Conservation (phyloP, 192 early-diverging fungal species). For the Coemansia sp. region DNA sequence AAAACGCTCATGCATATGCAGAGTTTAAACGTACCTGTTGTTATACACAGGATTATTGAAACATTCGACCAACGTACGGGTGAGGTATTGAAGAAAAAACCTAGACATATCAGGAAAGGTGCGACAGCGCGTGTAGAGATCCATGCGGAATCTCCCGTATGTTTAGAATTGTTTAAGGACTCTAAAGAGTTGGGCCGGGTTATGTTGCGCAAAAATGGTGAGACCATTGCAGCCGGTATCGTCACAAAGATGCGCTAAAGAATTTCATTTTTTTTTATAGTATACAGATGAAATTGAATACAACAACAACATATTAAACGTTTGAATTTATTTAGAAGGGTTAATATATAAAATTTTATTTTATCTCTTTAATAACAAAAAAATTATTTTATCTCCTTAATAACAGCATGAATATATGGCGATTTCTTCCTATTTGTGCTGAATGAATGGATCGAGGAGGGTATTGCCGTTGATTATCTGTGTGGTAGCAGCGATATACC, state of each 20-base stretch:
- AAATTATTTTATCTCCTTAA: neutral
- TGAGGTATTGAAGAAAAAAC: conserved; percentile 80
- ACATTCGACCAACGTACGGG: conserved; percentile 79
- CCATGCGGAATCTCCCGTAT: conserved; percentile 66
- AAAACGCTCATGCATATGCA: conserved; percentile 84
- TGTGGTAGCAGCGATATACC: conserved; percentile 86
- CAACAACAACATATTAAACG: too few species aligned
- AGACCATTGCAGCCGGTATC: conserved; percentile 88
- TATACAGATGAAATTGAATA: too few species aligned
- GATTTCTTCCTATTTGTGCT: too few species aligned
- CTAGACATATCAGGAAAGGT: conserved; percentile 57
- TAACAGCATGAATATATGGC: too few species aligned
- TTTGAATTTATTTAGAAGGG: too few species aligned
- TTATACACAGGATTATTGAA: conserved; percentile 70
- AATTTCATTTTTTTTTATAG: too few species aligned
- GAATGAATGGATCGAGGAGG: conserved; percentile 60
- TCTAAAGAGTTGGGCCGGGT: conserved; percentile 87
- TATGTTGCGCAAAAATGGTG: conserved; percentile 78
- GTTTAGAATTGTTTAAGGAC: conserved; percentile 79
- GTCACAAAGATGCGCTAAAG: too few species aligned
- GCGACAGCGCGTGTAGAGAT: conserved; percentile 84
- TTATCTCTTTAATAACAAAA: too few species aligned
- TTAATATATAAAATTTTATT: too few species aligned
- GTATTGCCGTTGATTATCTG: conserved; percentile 84
- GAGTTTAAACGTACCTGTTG: conserved; percentile 75